Evolutionary conservation across 768 basidiomycete species (phyloP), one percentile per base, ranked within the genome.

Genomic region (Collybiopsis luxurians): DNA sequence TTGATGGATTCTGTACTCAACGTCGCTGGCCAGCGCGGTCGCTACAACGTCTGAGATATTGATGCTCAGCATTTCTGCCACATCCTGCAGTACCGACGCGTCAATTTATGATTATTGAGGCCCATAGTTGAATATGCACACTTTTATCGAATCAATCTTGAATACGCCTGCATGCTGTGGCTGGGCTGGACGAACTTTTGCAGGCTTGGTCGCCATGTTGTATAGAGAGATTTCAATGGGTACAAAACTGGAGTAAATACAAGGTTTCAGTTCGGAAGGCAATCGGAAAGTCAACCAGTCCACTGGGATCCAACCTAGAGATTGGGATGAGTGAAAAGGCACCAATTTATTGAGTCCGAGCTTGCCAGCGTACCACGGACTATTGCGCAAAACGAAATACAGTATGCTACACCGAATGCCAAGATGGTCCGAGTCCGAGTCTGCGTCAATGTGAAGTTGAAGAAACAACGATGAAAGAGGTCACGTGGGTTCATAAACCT

Each of bases 1-100:
- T 68, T 98, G 92, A 70, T 96, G 93, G 67, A 98, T 83, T 58
- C 97, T 80, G 72, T 98, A 98, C 67, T 98, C 97, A 40, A 98
- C 93, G 75, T 99, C 97, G 63, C 92, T 94, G 0, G 97, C 94
- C 24, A 99, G 79, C 0, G 90, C 80, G 3, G 86, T 86, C 4
- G 93, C 90, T 24, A 97, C 90, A 2, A 79, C 67, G 52, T 95
- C 92, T 2, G 90, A 76, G 40, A 99, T 71, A 46, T 71, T 86
- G 55, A 98, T 85, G 58, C 86, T 86, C 30, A 97, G 71, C 0
- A 89, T 87, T 62, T 98, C 96, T 30, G 97, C 95, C 45, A 89
- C 87, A 75, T 98, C 95, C 95, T 96, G 66, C 34, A 44, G 40
- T 44, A 15, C 52, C 12, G 31, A 26, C 38, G 23, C 50, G 26